Evolutionary conservation across 169 alveolate genomes (phyloP).

Genomic region (Plasmodium gaboni): DNA sequence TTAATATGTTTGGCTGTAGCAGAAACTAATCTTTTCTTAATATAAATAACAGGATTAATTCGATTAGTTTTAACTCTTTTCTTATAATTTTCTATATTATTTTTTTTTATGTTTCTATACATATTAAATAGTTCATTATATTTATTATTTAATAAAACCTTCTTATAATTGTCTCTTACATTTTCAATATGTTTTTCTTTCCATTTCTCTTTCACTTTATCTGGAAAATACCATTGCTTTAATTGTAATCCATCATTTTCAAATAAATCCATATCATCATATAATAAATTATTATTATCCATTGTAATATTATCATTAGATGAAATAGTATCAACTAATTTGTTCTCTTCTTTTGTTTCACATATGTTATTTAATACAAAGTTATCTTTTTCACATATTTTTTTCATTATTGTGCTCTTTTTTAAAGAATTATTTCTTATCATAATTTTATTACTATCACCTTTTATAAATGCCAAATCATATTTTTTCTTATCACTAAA

Average conservation of each 20-base stretch:
- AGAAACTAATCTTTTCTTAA: conserved; percentile 67
- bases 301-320: neutral
- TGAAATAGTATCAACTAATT: neutral
- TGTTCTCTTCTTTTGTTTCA: conserved; percentile 3
- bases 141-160: conserved; percentile 62
- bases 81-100: conserved; percentile 57
- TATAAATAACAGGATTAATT: conserved; percentile 64
- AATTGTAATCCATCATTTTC: conserved; percentile 47
- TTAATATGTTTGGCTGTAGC: conserved; percentile 70
- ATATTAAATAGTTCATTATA: conserved; percentile 66
- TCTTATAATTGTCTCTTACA: conserved; percentile 48
- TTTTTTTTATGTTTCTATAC: conserved; percentile 63
- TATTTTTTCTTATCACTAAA: neutral
- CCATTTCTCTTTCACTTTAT: conserved; percentile 50
- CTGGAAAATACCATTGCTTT: conserved; percentile 70
- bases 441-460: neutral
- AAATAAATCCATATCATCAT: conserved; percentile 30
- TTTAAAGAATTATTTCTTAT: neutral
- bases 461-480: neutral
- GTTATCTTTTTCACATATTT: neutral
- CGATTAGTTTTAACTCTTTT: conserved; percentile 74
- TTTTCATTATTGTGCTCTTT: neutral
- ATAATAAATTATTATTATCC: conserved; percentile 1
- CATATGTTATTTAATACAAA: conserved; percentile 1
- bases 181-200: conserved; percentile 67